Evolutionary conservation across 305 asterid species (phyloP).

Genomic region (Fraxinus nigra): DNA sequence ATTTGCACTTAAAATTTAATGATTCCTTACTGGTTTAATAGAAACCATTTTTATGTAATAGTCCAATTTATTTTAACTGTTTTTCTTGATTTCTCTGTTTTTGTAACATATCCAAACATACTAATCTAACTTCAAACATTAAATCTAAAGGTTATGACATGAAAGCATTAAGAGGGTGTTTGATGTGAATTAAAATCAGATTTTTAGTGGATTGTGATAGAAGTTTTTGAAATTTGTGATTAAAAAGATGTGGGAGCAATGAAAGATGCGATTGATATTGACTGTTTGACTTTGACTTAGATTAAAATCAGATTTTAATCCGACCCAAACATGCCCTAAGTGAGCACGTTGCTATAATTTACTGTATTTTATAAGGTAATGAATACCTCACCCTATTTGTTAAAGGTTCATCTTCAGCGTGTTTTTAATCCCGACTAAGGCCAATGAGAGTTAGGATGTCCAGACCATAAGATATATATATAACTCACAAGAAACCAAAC

Average conservation of each 20-base stretch:
- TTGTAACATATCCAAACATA: neutral
- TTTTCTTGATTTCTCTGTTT: neutral
- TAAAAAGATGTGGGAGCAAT: no score
- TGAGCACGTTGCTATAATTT: neutral
- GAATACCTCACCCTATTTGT: neutral
- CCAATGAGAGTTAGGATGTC: neutral
- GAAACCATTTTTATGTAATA: neutral
- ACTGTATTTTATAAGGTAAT: neutral
- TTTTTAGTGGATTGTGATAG: no score
- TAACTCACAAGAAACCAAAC: no score
- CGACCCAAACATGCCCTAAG: neutral
- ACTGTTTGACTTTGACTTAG: no score
- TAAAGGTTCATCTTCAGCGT: neutral
- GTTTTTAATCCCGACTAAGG: neutral
- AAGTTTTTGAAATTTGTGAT: no score
- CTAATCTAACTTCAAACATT: neutral
- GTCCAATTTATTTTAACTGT: neutral
- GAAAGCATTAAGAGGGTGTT: neutral
- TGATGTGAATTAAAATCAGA: no score
- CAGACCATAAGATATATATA: neutral
- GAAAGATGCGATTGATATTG: no score
- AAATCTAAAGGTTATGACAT: neutral
- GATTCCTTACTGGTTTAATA: neutral
- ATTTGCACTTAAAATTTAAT: neutral
- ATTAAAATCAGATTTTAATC: no score